These are phyloP conservation scores for Collybia sp. DNA, from an alignment of 768 basidiomycete species.

Conservation along the genomic window DNA sequence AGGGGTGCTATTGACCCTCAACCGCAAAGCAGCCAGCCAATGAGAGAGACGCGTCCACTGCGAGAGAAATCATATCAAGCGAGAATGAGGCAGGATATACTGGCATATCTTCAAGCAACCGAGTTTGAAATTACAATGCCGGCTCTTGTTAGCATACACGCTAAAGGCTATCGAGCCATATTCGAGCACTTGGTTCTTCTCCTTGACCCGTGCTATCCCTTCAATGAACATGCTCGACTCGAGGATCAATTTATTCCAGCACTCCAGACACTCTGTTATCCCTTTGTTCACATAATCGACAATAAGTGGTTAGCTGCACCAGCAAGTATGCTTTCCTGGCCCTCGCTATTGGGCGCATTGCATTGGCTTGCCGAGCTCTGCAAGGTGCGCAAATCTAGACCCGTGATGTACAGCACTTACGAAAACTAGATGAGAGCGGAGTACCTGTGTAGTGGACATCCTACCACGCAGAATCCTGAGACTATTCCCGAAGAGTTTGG, in stretches of 20 bases:
- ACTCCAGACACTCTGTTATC: constrained; percentile 76
- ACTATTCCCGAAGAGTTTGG: constrained; percentile 73
- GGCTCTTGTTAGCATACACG: constrained; percentile 72
- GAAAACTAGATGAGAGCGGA: constrained; percentile 30
- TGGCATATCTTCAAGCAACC: constrained; percentile 59
- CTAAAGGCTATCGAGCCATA: constrained; percentile 81
- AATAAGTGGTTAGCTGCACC: constrained; percentile 86
- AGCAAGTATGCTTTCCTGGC: constrained; percentile 90
- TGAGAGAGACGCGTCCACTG: constrained; percentile 75
- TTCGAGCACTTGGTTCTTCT: constrained; percentile 72
- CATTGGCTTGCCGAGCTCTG: constrained; percentile 91
- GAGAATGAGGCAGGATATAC: constrained; percentile 76
- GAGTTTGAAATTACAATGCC: constrained; percentile 66
- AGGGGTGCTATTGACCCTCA: constrained; percentile 44
- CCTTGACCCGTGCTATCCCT: constrained; percentile 68
- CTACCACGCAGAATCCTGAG: constrained; percentile 58
- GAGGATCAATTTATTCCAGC: constrained; percentile 84
- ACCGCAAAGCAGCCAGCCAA: constrained; percentile 46
- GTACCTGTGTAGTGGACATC: constrained; percentile 60
- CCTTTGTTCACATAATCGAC: constrained; percentile 73
- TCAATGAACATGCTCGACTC: constrained; percentile 40
- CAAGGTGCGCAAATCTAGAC: constrained; percentile 48
- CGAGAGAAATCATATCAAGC: constrained; percentile 71
- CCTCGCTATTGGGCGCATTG: constrained; percentile 76
- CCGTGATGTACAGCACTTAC: constrained; percentile 16